Evolutionary conservation across 495 filamentous ascomycete genomes (phyloP).

Genomic region (Penicillium tannophilum): DNA sequence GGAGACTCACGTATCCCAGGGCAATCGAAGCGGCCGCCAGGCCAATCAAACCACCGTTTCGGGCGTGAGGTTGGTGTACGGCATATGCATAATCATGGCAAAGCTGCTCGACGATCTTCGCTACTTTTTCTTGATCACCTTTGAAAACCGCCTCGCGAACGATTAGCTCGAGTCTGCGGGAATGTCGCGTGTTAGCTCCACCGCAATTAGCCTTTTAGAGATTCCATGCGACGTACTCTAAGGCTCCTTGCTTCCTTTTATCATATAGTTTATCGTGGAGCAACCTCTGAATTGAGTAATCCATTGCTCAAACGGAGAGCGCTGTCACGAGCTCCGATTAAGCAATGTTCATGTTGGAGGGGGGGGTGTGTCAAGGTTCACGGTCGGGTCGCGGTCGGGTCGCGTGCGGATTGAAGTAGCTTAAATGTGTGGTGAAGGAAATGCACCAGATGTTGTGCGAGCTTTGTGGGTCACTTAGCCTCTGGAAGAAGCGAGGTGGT

Average conservation of each 20-base stretch:
- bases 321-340: constrained; percentile 31
- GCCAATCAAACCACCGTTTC: constrained; percentile 96
- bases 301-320: constrained; percentile 62
- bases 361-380: constrained; percentile 9
- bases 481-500: not conserved
- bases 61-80: constrained; percentile 94
- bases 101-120: constrained; percentile 89
- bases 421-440: not conserved
- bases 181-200: constrained; percentile 19
- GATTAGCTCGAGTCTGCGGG: constrained; percentile 76
- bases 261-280: constrained; percentile 99
- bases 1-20: constrained; percentile 75
- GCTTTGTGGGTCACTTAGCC: not conserved
- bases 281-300: constrained; percentile 81
- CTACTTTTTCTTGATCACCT: constrained; percentile 75
- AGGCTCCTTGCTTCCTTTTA: constrained; percentile 90
- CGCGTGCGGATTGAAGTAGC: constrained; percentile 7
- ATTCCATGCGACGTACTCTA: constrained; percentile 70
- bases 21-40: constrained; percentile 96
- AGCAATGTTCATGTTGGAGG: constrained; percentile 40
- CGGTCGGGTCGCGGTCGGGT: constrained; percentile 10
- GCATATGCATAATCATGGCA: constrained; percentile 98
- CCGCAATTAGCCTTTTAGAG: not conserved
- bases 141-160: constrained; percentile 81
- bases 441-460: not conserved